phyloP scores from a whole-genome alignment of 2,329 filamentous ascomycete species.

The Alternaria triticina region DNA sequence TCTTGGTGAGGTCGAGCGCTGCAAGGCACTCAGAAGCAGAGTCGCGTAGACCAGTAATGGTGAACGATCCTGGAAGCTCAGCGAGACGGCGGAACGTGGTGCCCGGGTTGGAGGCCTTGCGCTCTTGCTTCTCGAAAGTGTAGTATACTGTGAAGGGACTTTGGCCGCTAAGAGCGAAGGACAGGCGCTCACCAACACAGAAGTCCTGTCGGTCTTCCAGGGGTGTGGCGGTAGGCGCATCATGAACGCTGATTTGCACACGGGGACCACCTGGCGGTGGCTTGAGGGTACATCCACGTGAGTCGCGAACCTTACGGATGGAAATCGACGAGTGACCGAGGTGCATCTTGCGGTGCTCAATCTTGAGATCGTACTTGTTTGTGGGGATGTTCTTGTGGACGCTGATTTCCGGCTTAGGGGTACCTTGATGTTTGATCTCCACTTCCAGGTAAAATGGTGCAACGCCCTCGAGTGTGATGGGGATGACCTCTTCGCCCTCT shows the following conservation, averaged over 20 bases:
- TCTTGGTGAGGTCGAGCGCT: slow-evolving; percentile 76
- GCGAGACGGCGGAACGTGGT: slow-evolving; percentile 93
- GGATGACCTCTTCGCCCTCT: slow-evolving; percentile 83
- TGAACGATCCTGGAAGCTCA: slow-evolving; percentile 87
- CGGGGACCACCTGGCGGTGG: slow-evolving; percentile 70
- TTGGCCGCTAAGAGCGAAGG: slow-evolving; percentile 88
- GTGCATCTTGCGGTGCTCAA: slow-evolving; percentile 83
- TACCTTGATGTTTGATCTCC: slow-evolving; percentile 89
- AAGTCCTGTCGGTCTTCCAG: slow-evolving; percentile 86
- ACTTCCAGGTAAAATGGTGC: slow-evolving; percentile 91
- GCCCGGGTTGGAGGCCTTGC: slow-evolving; percentile 78
- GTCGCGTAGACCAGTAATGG: slow-evolving; percentile 85
- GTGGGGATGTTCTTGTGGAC: slow-evolving; percentile 79
- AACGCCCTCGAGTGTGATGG: slow-evolving; percentile 80
- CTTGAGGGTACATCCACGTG: slow-evolving; percentile 82
- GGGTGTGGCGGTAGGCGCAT: slow-evolving; percentile 88
- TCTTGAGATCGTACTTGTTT: slow-evolving; percentile 77
- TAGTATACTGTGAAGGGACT: slow-evolving; percentile 94
- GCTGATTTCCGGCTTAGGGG: slow-evolving; percentile 78
- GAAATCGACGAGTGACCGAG: slow-evolving; percentile 88
- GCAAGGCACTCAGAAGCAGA: slow-evolving; percentile 87
- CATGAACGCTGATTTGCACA: slow-evolving; percentile 90
- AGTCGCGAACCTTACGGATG: slow-evolving; percentile 88
- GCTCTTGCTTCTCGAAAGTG: slow-evolving; percentile 78
- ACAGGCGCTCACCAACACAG: slow-evolving; percentile 93